Evolutionary conservation across 1,284 basidiomycete species (phyloP).

Genomic region (Cystobasidiaceae sp.): DNA sequence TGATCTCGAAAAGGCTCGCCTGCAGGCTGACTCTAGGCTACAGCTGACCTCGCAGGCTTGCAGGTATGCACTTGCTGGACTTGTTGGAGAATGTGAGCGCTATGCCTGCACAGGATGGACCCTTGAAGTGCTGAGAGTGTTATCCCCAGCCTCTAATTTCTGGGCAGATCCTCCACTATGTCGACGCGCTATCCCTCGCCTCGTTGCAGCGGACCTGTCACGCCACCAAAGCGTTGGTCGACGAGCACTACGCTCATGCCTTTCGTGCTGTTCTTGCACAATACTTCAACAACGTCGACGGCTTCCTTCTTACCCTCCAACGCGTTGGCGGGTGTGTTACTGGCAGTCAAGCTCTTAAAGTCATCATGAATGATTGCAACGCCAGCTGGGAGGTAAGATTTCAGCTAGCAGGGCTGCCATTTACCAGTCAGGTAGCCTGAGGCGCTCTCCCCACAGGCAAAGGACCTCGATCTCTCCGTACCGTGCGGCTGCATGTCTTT

Average conservation of each 20-base stretch:
- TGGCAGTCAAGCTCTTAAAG: constrained; percentile 18
- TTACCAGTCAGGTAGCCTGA: not conserved
- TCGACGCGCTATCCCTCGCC: constrained; percentile 9
- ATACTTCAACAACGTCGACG: constrained; percentile 20
- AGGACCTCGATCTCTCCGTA: constrained; percentile 24
- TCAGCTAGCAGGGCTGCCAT: too few relatives aligned
- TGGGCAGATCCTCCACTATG: not conserved
- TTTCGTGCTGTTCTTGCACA: not conserved
- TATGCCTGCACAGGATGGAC: too few relatives aligned
- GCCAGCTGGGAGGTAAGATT: constrained; percentile 8
- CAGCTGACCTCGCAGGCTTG: too few relatives aligned
- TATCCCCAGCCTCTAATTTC: constrained; percentile 3
- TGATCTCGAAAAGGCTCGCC: too few relatives aligned
- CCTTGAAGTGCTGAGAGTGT: too few relatives aligned
- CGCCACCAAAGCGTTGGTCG: not conserved
- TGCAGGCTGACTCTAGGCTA: too few relatives aligned
- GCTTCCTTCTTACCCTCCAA: not conserved
- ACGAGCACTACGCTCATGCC: constrained; percentile 16
- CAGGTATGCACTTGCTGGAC: too few relatives aligned
- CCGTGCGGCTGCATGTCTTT: not conserved
- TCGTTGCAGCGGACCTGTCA: not conserved
- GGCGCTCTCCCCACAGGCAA: constrained; percentile 1
- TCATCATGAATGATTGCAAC: constrained; percentile 18
- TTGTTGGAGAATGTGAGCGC: too few relatives aligned
- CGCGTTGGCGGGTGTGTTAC: constrained; percentile 17